Percentiles rank a stretch among this genome's conserved stretches.
These are phyloP conservation scores for Trichoderma endophyticum DNA, from an alignment of 2,329 filamentous ascomycete genomes.

Conservation along the genomic window DNA sequence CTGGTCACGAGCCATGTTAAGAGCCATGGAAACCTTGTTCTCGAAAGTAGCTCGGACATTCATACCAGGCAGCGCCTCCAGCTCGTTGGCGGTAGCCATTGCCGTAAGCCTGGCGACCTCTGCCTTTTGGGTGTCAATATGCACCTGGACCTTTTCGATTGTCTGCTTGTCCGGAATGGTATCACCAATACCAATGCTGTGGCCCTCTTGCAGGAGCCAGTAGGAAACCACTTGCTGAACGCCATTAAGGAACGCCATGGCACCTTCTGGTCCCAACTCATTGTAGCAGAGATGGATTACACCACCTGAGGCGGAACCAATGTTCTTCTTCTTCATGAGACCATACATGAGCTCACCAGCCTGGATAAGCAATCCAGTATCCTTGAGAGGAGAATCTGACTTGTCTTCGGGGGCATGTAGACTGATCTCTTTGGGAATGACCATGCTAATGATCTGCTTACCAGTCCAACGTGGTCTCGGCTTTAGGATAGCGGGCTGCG, in stretches of 20 bases:
- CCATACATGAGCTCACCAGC: constrained; percentile 88
- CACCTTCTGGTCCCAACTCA: constrained; percentile 79
- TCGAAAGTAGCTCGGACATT: constrained; percentile 98
- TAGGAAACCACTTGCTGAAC: constrained; percentile 94
- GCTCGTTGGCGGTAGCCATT: constrained; percentile 76
- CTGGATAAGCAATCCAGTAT: constrained; percentile 78
- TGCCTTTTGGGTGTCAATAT: constrained; percentile 77
- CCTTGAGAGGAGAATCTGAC: constrained; percentile 61
- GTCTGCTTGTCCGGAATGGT: constrained; percentile 88
- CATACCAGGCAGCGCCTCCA: constrained; percentile 96
- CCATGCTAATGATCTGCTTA: constrained; percentile 94
- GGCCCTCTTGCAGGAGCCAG: constrained; percentile 93
- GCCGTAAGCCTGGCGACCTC: constrained; percentile 74
- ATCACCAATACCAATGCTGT: constrained; percentile 97
- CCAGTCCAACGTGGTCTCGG: constrained; percentile 93
- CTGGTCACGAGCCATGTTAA: constrained; percentile 94
- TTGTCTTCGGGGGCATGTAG: constrained; percentile 64
- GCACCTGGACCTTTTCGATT: constrained; percentile 77
- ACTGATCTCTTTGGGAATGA: constrained; percentile 84
- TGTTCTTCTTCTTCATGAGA: constrained; percentile 86
- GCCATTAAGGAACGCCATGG: constrained; percentile 94
- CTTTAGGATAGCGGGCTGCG: constrained; percentile 89
- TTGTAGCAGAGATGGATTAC: constrained; percentile 96
- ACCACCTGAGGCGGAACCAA: constrained; percentile 86
- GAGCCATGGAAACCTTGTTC: constrained; percentile 87